Evolutionary conservation across 1,284 basidiomycete species (phyloP).

Genomic region (Melampsora occidentalis): DNA sequence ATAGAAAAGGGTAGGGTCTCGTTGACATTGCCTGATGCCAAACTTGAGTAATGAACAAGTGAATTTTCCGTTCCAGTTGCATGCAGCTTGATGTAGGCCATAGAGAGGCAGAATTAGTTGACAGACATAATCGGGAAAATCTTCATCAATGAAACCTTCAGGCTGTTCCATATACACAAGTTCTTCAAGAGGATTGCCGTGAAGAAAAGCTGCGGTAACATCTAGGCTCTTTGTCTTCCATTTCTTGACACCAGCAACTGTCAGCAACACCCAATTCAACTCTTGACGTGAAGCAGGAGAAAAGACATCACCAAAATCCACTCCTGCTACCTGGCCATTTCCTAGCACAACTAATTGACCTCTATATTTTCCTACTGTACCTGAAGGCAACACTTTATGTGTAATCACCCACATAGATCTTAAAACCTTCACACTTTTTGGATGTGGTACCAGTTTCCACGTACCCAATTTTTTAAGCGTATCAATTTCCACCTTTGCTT

Average conservation of each 20-base stretch:
- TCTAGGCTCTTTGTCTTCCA: background rate
- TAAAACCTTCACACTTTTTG: slow-evolving; percentile 17
- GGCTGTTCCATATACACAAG: background rate
- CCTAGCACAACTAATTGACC: slow-evolving; percentile 41
- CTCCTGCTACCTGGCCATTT: slow-evolving; percentile 37
- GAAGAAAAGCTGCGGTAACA: background rate
- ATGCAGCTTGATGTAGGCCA: background rate
- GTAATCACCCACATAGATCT: slow-evolving; percentile 19
- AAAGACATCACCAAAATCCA: slow-evolving; percentile 44
- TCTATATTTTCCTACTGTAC: slow-evolving; percentile 30
- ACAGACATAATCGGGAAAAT: background rate
- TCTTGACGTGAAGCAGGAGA: background rate
- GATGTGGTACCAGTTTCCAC: too few species aligned
- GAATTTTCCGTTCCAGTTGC: background rate
- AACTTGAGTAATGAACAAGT: background rate
- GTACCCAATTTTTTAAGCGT: too few species aligned
- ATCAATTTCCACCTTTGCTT: too few species aligned
- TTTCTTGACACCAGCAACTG: background rate
- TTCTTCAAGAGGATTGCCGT: background rate
- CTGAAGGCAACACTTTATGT: slow-evolving; percentile 27
- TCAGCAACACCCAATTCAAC: too few species aligned
- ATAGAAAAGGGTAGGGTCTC: background rate
- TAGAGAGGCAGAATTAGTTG: background rate
- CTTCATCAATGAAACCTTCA: background rate
- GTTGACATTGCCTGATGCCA: too few species aligned